These are phyloP conservation scores for Botrytis hyacinthi DNA, from an alignment of 2,329 filamentous ascomycete species.

Conservation along the genomic window DNA sequence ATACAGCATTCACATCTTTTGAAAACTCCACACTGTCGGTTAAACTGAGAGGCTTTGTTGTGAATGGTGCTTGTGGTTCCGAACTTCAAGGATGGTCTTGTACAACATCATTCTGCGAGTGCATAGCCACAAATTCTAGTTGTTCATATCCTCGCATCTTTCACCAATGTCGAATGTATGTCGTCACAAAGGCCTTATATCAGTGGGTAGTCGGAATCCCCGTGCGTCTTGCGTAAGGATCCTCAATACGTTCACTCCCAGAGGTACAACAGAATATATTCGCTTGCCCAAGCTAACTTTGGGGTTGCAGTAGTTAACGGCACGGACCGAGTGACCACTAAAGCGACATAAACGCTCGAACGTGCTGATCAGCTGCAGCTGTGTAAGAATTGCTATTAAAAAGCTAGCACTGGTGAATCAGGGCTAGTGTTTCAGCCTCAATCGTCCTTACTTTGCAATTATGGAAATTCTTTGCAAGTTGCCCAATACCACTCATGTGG, in stretches of 20 bases:
- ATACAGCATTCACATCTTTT: neutral
- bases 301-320: neutral
- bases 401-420: neutral
- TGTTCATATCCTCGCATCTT: neutral
- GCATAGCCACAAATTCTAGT: neutral
- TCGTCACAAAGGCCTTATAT: neutral
- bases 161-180: neutral
- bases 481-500: neutral
- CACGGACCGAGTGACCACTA: neutral
- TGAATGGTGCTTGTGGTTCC: neutral
- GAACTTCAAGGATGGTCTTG: neutral
- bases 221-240: neutral
- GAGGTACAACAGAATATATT: neutral
- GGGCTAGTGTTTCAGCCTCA: neutral
- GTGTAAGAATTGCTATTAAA: neutral
- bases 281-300: neutral
- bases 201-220: neutral
- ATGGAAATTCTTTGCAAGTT: neutral
- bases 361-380: neutral
- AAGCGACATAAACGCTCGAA: neutral
- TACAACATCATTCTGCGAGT: neutral
- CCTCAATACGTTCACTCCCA: neutral
- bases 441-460: neutral
- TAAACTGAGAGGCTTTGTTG: neutral
- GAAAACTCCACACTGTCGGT: neutral